Evolutionary conservation across 2,329 filamentous ascomycete genomes (phyloP).

Genomic region (Metarhizium humberi): DNA sequence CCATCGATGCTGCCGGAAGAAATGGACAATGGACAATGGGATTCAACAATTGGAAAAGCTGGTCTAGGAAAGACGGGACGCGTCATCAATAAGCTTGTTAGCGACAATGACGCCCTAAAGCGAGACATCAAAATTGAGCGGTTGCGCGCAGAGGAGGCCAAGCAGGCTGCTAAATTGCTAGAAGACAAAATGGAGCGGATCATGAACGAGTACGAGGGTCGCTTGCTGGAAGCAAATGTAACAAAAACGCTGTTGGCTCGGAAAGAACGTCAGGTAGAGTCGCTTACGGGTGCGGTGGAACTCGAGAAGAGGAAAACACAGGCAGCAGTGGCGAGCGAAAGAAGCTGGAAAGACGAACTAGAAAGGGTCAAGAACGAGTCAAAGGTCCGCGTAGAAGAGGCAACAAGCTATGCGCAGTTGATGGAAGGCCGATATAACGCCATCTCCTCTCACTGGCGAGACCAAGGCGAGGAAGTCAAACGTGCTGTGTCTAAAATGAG

Average conservation of each 20-base stretch:
- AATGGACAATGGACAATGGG: constrained; percentile 38
- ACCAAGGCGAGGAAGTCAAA: constrained; percentile 54
- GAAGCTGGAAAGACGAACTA: constrained; percentile 52
- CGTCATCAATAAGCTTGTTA: constrained; percentile 73
- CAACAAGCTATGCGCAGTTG: constrained; percentile 53
- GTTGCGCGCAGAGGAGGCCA: constrained; percentile 59
- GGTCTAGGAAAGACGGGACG: constrained; percentile 65
- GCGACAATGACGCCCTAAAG: constrained; percentile 70
- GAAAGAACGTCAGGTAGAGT: constrained; percentile 67
- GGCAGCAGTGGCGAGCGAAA: constrained; percentile 51
- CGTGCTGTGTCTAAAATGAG: constrained; percentile 39
- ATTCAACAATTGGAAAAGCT: constrained; percentile 60
- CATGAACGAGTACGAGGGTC: constrained; percentile 58
- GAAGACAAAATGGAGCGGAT: constrained; percentile 65
- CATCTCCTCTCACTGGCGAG: constrained; percentile 56
- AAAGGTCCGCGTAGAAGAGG: constrained; percentile 55
- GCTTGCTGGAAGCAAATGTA: constrained; percentile 59
- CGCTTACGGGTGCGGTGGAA: constrained; percentile 54
- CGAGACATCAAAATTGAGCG: constrained; percentile 61
- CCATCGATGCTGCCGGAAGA: constrained; percentile 22
- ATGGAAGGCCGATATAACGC: constrained; percentile 63
- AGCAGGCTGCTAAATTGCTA: constrained; percentile 55
- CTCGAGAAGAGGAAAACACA: constrained; percentile 53
- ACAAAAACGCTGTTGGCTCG: constrained; percentile 62
- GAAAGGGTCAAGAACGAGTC: constrained; percentile 52